Conservation (phyloP, 495 filamentous ascomycete species). For the Aspergillus biplanus region DNA sequence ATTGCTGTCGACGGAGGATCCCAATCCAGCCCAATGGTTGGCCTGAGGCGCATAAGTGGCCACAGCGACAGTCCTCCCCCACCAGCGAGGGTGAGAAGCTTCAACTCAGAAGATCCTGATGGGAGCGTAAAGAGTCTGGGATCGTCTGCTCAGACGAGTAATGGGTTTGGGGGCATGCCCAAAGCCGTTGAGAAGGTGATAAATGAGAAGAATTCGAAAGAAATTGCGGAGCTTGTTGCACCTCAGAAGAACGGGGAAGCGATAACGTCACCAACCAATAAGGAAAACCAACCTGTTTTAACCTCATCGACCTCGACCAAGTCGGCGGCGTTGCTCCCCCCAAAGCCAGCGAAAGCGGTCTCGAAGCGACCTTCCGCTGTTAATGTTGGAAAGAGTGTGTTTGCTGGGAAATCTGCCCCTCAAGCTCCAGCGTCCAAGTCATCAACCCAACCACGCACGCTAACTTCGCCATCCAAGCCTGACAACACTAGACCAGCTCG, state of each 20-base stretch:
- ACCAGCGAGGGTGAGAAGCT: conserved; percentile 37
- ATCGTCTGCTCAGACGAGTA: conserved; percentile 34
- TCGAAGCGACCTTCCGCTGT: conserved; percentile 48
- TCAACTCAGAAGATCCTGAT: conserved; percentile 39
- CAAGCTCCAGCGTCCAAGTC: conserved; percentile 25
- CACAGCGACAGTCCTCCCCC: conserved; percentile 38
- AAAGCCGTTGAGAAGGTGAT: conserved; percentile 26
- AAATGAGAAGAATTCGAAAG: background rate
- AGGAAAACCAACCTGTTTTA: conserved; percentile 24
- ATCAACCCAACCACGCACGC: conserved; percentile 27
- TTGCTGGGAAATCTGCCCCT: conserved; percentile 34
- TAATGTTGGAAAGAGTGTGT: conserved; percentile 38
- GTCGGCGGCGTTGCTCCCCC: conserved; percentile 4
- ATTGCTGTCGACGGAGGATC: conserved; percentile 67
- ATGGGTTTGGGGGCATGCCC: conserved; percentile 23
- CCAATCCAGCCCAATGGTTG: conserved; percentile 38
- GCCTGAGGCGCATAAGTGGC: conserved; percentile 41
- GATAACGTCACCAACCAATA: conserved; percentile 10
- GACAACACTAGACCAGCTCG: conserved; percentile 25
- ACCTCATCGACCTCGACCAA: conserved; percentile 12
- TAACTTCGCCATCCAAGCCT: conserved; percentile 26
- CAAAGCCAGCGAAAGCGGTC: conserved; percentile 34
- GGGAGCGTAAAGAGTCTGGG: conserved; percentile 33
- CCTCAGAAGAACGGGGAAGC: conserved; percentile 8
- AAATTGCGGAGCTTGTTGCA: conserved; percentile 6